Base-by-base conservation (phyloP, 2,329 filamentous ascomycete species). In the Diaporthe citriasiana region DNA sequence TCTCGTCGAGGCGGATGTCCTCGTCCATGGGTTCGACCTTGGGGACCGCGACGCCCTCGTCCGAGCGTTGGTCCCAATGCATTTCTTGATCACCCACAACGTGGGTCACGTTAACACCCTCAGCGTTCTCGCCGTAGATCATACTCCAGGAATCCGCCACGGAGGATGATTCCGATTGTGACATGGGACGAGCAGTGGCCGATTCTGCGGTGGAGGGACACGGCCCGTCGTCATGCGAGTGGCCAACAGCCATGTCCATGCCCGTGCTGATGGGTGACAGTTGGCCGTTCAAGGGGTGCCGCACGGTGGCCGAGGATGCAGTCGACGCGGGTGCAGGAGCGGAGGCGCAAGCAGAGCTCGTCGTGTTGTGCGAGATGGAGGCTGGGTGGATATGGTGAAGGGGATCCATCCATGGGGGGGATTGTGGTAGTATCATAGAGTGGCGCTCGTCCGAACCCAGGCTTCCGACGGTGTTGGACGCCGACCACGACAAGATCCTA, bases 1-100 rank as follows among this genome's bases (percentile, higher is more conserved):
- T 79, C 38, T 89, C 86, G 63, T 87, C 84, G 76, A 91, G 83
- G 65, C 87, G 85, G 74, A 90, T 84, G 73, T 88, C 87, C 73
- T 91, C 88, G 63, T 92, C 90, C 63, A 84, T 75, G 2, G 89
- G 89, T 77, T 92, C 90, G 15, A 89, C 77, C 79, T 92, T 92
- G 10, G 89, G 88, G 10, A 88, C 81, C 19, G 86, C 78, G 59
- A 88, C 77, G 51, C 84, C 80, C 50, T 88, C 86, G 70, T 87
- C 86, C 7, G 85, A 83, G 55, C 79, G 82, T 40, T 84, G 85
- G 56, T 89, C 87, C 87, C 87, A 89, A 51, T 82, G 80, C 70
- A 82, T 79, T 40, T 87, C 85, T 45, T 84, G 82, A 56, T 75
- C 74, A 40, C 17, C 72, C 47, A 71, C 40, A n/a, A 38, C 72